Percentiles rank a stretch among this genome's conserved stretches.
Evolutionary conservation across 2,329 filamentous ascomycete genomes (phyloP).

Genomic region (Calonectria pteridis): DNA sequence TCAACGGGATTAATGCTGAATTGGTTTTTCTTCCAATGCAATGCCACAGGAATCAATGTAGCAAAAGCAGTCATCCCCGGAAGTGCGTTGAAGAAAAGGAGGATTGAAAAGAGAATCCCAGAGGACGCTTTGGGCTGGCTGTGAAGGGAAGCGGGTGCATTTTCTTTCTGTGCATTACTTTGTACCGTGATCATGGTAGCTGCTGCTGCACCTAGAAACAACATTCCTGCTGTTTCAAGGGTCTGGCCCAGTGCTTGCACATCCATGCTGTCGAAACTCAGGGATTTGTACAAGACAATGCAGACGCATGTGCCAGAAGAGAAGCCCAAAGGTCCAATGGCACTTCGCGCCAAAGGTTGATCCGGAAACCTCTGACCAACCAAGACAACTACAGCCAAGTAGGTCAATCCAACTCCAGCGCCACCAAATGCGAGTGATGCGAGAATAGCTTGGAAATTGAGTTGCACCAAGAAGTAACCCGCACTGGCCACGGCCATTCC

Average conservation of each 20-base stretch:
- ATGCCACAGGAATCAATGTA: neutral
- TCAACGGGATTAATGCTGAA: neutral
- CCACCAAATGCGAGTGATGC: neutral
- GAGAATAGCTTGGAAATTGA: neutral
- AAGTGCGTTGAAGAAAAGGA: constrained; percentile 22
- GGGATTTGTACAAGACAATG: neutral
- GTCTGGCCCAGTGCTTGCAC: neutral
- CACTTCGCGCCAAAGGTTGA: constrained; percentile 16
- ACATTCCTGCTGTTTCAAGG: neutral
- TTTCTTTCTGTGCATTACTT: neutral
- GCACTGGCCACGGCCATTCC: neutral
- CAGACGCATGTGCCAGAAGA: constrained; percentile 6
- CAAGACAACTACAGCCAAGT: constrained; percentile 18
- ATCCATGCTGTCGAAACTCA: neutral
- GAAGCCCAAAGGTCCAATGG: constrained; percentile 21
- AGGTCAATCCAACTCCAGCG: constrained; percentile 19
- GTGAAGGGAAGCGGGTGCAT: neutral
- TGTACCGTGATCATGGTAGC: neutral
- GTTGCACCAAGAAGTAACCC: neutral
- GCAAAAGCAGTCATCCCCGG: constrained; percentile 18
- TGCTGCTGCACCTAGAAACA: neutral
- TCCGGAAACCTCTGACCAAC: constrained; percentile 17
- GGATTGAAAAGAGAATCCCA: neutral
- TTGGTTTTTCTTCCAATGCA: neutral
- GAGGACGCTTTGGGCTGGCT: neutral